phyloP scores from a whole-genome alignment of 2,329 filamentous ascomycete genomes.

The Botrytis hyacinthi region DNA sequence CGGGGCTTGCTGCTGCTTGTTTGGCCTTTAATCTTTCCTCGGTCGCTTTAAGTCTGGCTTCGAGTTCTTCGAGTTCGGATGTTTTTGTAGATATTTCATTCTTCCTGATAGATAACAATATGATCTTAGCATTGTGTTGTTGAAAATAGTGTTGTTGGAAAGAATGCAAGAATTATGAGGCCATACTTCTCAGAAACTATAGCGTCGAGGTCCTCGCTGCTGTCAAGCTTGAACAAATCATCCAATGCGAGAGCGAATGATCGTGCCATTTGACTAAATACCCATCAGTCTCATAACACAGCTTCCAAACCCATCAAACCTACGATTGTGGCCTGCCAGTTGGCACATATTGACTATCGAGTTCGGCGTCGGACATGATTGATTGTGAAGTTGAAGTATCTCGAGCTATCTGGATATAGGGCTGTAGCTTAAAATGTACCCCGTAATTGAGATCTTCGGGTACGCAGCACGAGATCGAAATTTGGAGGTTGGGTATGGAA shows the following conservation, averaged over 20 bases:
- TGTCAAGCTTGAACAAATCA: constrained; percentile 85
- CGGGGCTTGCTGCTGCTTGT: constrained; percentile 20
- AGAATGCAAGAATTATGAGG: not conserved
- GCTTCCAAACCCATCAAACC: constrained; percentile 41
- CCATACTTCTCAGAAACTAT: constrained; percentile 75
- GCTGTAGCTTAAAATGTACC: not conserved
- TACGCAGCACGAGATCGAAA: not conserved
- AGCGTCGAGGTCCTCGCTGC: constrained; percentile 69
- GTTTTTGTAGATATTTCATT: constrained; percentile 71
- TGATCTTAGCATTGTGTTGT: not conserved
- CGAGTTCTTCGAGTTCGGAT: constrained; percentile 80
- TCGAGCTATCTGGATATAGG: constrained; percentile 12
- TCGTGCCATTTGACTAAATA: constrained; percentile 73
- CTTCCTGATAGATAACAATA: constrained; percentile 56
- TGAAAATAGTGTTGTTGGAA: constrained; percentile 10
- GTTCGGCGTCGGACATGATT: constrained; percentile 59
- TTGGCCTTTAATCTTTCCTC: constrained; percentile 66
- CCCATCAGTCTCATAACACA: constrained; percentile 21
- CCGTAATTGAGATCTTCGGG: constrained; percentile 5
- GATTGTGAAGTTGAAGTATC: not conserved
- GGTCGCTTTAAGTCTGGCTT: constrained; percentile 79
- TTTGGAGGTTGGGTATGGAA: not conserved
- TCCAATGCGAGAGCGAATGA: constrained; percentile 85
- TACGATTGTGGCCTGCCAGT: constrained; percentile 76
- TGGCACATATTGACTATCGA: constrained; percentile 78